Evolutionary conservation across 2,329 filamentous ascomycete species (phyloP).

Genomic region (Claviceps sorghi): DNA sequence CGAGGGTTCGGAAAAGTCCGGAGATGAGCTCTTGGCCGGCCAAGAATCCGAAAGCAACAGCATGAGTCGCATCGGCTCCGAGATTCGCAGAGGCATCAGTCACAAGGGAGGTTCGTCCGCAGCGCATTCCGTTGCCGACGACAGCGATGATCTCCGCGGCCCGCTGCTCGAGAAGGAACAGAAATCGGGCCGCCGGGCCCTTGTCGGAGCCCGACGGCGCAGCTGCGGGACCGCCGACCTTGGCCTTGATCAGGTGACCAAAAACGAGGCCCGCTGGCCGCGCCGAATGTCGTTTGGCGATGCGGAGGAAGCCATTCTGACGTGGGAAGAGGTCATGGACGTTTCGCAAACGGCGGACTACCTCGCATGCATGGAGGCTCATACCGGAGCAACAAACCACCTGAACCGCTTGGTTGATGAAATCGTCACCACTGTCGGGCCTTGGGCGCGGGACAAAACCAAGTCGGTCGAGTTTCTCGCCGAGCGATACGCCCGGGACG

Average conservation of each 20-base stretch:
- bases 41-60: slow-evolving; percentile 13
- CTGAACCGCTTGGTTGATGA: slow-evolving; percentile 38
- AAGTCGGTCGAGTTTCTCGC: slow-evolving; percentile 44
- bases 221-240: slow-evolving; percentile 30
- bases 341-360: slow-evolving; percentile 19
- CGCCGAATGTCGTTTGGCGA: slow-evolving; percentile 62
- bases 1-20: slow-evolving; percentile 7
- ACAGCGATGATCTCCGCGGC: slow-evolving; percentile 45
- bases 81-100: slow-evolving; percentile 28
- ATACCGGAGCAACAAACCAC: slow-evolving; percentile 38
- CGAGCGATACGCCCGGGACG: slow-evolving; percentile 44
- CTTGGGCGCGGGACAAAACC: slow-evolving; percentile 49
- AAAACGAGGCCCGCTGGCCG: slow-evolving; percentile 48
- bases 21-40: slow-evolving; percentile 11
- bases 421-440: slow-evolving; percentile 37
- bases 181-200: slow-evolving; percentile 26
- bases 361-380: slow-evolving; percentile 16
- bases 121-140: slow-evolving; percentile 43
- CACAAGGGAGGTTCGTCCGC: slow-evolving; percentile 34
- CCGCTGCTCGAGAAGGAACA: slow-evolving; percentile 34
- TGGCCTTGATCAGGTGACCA: slow-evolving; percentile 19
- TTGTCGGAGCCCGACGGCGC: slow-evolving; percentile 46
- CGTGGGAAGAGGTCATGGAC: slow-evolving; percentile 44
- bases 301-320: slow-evolving; percentile 58
- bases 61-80: slow-evolving; percentile 20